phyloP scores from a whole-genome alignment of 352 stramenopile genomes.

The Globisporangium uncinulatum region DNA sequence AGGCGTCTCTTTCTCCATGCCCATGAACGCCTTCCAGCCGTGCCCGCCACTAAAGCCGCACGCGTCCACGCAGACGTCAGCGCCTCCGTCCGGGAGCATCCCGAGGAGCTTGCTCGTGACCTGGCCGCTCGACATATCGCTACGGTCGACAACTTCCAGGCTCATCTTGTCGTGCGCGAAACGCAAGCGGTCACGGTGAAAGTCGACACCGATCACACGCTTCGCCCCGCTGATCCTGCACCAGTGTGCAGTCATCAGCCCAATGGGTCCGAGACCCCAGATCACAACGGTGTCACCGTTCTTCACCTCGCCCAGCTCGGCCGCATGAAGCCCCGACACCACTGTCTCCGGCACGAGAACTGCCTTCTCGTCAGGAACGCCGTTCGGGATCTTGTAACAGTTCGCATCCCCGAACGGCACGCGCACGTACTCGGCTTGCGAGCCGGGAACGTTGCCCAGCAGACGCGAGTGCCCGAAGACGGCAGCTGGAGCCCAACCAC shows the following conservation, averaged over 20 bases:
- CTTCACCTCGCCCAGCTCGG: slow-evolving; percentile 46
- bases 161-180: slow-evolving; percentile 53
- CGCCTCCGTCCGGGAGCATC: slow-evolving; percentile 42
- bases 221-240: slow-evolving; percentile 60
- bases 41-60: slow-evolving; percentile 26
- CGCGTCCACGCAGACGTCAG: slow-evolving; percentile 54
- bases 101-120: slow-evolving; percentile 42
- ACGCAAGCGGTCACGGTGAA: slow-evolving; percentile 40
- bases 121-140: slow-evolving; percentile 34
- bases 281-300: slow-evolving; percentile 47
- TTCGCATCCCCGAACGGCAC: slow-evolving; percentile 72
- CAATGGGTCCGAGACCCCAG: slow-evolving; percentile 63
- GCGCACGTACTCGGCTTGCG: slow-evolving; percentile 69
- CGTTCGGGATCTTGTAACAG: slow-evolving; percentile 53
- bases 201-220: slow-evolving; percentile 51
- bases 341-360: slow-evolving; percentile 61
- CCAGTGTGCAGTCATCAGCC: slow-evolving; percentile 50
- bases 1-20: slow-evolving; percentile 39
- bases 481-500: slow-evolving; percentile 53
- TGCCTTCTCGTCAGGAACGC: slow-evolving; percentile 55
- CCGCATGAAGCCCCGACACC: slow-evolving; percentile 49
- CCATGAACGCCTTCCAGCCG: slow-evolving; percentile 46
- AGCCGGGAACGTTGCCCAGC: slow-evolving; percentile 53
- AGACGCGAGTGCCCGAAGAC: slow-evolving; percentile 52
- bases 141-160: slow-evolving; percentile 58